Conservation (phyloP, 345 rosid genomes). For the Populus tremula region DNA sequence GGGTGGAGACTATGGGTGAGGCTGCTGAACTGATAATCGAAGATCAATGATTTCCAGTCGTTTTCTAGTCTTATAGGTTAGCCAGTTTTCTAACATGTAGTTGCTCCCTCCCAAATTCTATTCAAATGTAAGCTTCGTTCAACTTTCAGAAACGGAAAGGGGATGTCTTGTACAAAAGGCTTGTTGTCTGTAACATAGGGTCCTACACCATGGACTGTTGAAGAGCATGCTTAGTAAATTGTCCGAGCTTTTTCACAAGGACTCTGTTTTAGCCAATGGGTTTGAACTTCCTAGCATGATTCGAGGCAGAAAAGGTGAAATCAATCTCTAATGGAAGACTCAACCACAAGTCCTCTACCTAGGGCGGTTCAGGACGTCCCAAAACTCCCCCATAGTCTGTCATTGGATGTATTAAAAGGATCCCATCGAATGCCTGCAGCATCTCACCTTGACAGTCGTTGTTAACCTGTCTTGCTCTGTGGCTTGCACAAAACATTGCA, state of each 20-base stretch:
- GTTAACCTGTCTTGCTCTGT: too few species aligned
- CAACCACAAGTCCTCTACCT: too few species aligned
- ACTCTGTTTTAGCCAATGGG: not conserved
- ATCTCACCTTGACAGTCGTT: too few species aligned
- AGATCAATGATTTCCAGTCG: not conserved
- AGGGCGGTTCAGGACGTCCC: too few species aligned
- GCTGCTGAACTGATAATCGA: conserved; percentile 72
- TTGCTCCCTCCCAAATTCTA: not conserved
- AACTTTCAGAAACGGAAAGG: not conserved
- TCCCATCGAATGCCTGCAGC: too few species aligned
- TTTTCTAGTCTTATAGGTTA: not conserved
- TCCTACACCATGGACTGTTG: not conserved
- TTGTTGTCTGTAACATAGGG: not conserved
- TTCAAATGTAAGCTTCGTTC: not conserved
- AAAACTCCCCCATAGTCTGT: too few species aligned
- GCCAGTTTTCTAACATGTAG: not conserved
- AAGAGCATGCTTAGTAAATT: not conserved
- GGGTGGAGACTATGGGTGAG: conserved; percentile 54
- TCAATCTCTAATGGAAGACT: too few species aligned
- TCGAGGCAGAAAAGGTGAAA: too few species aligned
- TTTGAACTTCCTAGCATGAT: not conserved
- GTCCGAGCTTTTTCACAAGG: not conserved
- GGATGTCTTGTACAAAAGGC: not conserved
- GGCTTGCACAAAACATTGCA: too few species aligned
- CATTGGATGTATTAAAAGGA: too few species aligned